Conservation (phyloP, 2,329 filamentous ascomycete species). For the Fusarium decemcellulare region DNA sequence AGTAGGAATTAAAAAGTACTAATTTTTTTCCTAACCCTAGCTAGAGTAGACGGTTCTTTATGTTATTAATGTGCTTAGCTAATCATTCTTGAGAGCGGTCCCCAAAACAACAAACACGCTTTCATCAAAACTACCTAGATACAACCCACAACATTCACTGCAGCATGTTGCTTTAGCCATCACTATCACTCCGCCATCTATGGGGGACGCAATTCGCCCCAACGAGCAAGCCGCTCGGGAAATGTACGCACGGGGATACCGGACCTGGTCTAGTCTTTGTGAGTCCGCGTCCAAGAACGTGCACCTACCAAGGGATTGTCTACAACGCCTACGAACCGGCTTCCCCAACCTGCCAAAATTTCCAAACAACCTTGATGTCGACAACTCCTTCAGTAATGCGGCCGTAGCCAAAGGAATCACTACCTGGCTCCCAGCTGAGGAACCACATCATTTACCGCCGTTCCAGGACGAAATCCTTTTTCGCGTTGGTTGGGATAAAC, state of each 20-base stretch:
- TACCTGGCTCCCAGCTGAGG: slow-evolving; percentile 12
- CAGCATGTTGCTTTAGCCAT: no score
- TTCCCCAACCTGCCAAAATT: slow-evolving; percentile 20
- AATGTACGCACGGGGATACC: slow-evolving; percentile 18
- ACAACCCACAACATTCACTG: no score
- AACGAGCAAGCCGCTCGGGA: not conserved
- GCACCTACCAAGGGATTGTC: not conserved
- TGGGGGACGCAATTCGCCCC: slow-evolving; percentile 23
- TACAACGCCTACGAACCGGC: slow-evolving; percentile 4
- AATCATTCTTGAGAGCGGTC: no score
- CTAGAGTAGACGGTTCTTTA: no score
- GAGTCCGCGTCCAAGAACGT: not conserved
- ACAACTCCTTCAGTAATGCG: slow-evolving; percentile 5
- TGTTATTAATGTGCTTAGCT: no score
- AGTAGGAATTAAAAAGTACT: no score
- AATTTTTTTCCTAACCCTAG: no score
- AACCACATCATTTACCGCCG: not conserved
- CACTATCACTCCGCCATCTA: not conserved
- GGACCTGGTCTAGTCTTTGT: slow-evolving; percentile 11
- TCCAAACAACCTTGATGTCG: slow-evolving; percentile 5
- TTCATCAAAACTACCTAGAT: no score
- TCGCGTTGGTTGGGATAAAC: slow-evolving; percentile 7
- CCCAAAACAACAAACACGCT: no score
- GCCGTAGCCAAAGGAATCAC: slow-evolving; percentile 10
- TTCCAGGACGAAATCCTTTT: slow-evolving; percentile 21